These are phyloP conservation scores for Suillus weaverae DNA, from an alignment of 768 basidiomycete species.

Conservation along the genomic window DNA sequence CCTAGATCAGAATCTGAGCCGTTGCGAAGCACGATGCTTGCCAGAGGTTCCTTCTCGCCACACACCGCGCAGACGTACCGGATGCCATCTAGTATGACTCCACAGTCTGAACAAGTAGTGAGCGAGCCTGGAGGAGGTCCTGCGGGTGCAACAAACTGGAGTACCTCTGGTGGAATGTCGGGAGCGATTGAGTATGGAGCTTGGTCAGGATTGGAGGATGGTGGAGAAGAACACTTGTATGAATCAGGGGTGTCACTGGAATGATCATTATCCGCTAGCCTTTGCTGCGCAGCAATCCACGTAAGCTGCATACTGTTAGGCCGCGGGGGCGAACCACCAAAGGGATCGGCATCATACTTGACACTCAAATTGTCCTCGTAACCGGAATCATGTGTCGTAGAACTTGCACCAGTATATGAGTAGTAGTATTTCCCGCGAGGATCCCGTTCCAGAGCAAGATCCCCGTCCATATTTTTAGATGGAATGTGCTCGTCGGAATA, in stretches of 20 bases:
- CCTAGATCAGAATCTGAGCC: constrained; percentile 19
- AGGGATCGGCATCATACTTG: constrained; percentile 33
- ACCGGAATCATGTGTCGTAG: constrained; percentile 52
- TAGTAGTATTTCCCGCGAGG: constrained; percentile 76
- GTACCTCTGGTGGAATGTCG: constrained; percentile 50
- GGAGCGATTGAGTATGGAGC: constrained; percentile 25
- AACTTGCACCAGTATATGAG: constrained; percentile 55
- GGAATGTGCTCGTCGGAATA: constrained; percentile 30
- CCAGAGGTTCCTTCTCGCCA: constrained; percentile 66
- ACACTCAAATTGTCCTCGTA: constrained; percentile 50
- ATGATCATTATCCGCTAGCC: constrained; percentile 23
- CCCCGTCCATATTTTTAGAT: constrained; percentile 52
- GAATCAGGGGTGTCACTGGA: constrained; percentile 13
- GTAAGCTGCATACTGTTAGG: constrained; percentile 67
- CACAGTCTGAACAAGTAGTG: constrained; percentile 85
- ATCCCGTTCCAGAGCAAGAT: constrained; percentile 66
- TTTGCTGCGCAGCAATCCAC: constrained; percentile 62
- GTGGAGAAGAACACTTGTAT: constrained; percentile 6
- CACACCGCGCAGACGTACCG: constrained; percentile 90
- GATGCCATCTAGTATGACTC: constrained; percentile 70
- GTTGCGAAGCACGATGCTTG: constrained; percentile 13
- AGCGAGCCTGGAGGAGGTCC: constrained; percentile 59
- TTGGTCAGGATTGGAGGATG: constrained; percentile 18
- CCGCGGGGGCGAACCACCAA: constrained; percentile 34
- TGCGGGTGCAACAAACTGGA: constrained; percentile 48